These are phyloP conservation scores for Puccinia horiana DNA, from an alignment of 1,284 basidiomycete species.

Conservation along the genomic window DNA sequence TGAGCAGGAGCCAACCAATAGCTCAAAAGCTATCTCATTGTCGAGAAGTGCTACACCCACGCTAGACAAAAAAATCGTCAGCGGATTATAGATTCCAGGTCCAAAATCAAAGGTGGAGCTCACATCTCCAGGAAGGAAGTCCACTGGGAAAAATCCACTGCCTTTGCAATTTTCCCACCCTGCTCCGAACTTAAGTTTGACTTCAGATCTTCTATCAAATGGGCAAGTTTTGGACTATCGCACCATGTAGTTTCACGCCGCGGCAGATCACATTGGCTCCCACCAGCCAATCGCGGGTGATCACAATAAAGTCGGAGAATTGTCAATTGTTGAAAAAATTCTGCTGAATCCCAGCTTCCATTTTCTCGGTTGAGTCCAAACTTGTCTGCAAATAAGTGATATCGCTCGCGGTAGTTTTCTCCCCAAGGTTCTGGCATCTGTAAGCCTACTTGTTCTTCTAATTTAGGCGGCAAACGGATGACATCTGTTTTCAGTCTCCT, in stretches of 20 bases:
- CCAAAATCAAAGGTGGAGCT: neutral
- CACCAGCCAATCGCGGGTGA: neutral
- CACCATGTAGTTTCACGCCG: neutral
- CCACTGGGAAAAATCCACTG: neutral
- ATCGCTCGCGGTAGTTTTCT: neutral
- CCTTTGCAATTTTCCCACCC: neutral
- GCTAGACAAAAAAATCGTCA: neutral
- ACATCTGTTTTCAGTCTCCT: conserved; percentile 2
- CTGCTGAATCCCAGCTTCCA: conserved; percentile 17
- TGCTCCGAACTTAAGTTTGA: neutral
- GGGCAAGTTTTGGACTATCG: conserved; percentile 4
- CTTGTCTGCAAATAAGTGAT: neutral
- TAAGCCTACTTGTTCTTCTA: conserved; percentile 1
- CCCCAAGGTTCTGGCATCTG: neutral
- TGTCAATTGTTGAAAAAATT: conserved; percentile 2
- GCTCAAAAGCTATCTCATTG: neutral
- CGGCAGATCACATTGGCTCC: neutral
- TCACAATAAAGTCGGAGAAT: neutral
- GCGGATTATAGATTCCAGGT: neutral
- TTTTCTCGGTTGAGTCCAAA: neutral
- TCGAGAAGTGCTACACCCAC: neutral
- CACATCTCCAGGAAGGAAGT: neutral
- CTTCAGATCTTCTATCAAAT: conserved; percentile 13
- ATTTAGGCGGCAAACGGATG: neutral
- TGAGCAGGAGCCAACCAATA: neutral